Base-by-base conservation (phyloP, 805 yeast genomes). In the Candida quercuum region DNA sequence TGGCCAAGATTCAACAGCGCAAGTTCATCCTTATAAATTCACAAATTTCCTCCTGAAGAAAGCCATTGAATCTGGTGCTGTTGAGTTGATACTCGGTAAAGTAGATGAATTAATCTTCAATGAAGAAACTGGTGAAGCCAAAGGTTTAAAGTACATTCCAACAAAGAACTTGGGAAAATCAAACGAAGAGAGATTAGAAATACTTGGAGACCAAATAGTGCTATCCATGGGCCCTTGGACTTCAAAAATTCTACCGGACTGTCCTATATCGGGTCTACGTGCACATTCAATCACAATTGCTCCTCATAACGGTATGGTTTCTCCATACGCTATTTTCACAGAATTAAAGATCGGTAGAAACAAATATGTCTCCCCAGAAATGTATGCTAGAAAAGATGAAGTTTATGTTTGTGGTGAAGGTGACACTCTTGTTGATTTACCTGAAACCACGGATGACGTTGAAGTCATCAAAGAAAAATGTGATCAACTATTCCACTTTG, bases 321-420 rank as follows among this genome's bases (percentile, higher is more conserved):
- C 91, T 4, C 96, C 98, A 3, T 87, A 78, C 58, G 98, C 98
- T 6, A 80, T 93, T 28, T 93, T 91, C 66, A 87, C 98, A 6
- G 98, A 93, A 60, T 69, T 91, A 43, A 80, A 80, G 53, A 66
- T 86, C n/a, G 76, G 74, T n/a, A 66, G 71, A 17, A 67, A 68
- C 30, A 72, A 78, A 32, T 84, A 80, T 60, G 89, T 86, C 18
- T 78, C 94, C 3, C 99, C 99, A 0, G 99, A 91, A 57, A 78
- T 93, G 45, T 91, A 91, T 59, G 96, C 98, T 8, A 74, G 99
- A 57, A 82, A 80, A 52, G 96, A 91, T 61, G 99, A 93, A 61
- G 93, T 91, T 29, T 91, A 89, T 53, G 93, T 93, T 2, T 91
- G 98, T 63, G 98, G 99, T 32, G 99, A 93, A 61, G 96, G 96